Evolutionary conservation across 1,284 basidiomycete species (phyloP), one percentile per base, ranked within the genome.

Genomic region (Stereum hirsutum): DNA sequence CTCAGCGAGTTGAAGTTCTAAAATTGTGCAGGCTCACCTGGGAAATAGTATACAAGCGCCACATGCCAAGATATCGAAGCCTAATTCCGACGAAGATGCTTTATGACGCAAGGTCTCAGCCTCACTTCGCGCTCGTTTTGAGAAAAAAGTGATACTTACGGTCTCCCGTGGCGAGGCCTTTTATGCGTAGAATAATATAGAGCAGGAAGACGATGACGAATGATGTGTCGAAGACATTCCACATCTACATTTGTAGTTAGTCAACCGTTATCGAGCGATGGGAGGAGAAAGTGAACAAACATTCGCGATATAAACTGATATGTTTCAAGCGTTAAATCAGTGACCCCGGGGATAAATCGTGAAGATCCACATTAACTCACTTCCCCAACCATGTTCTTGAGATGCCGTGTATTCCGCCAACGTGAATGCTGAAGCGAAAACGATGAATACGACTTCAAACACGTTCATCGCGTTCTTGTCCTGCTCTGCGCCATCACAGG

Each of bases 41-140:
- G 91, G 90, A 57, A 93, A 88, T 20, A 94, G 72, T 39, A 94
- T 82, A 55, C 89, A 93, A 7, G 87, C 89, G 6, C 83, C 88
- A 53, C 85, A 89, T 4, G 89, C 74, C 26, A 94, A 70, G 33
- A 91, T 71, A 53, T 93, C 89, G 55, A 92, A 92, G 5, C 83
- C 82, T 47, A 86, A 63, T 41, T 79, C 75, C 2, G 88, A 88
- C 0, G 70, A 61, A 7, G 62, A 65, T 19, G 59, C 76, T 85
- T 38, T 20, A 14, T 24, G 33, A n/a, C 8, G 30, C 8, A 25
- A 17, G 20, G 27, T 28, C 15, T 30, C 17, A 19, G 39, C 15
- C 15, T 27, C 5, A n/a, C n/a, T n/a, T n/a, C n/a, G n/a, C n/a
- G n/a, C n/a, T n/a, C n/a, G n/a, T n/a, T n/a, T n/a, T n/a, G n/a